Conservation (phyloP, 176 grass and related monocot genomes). For the Elymus sibiricus region DNA sequence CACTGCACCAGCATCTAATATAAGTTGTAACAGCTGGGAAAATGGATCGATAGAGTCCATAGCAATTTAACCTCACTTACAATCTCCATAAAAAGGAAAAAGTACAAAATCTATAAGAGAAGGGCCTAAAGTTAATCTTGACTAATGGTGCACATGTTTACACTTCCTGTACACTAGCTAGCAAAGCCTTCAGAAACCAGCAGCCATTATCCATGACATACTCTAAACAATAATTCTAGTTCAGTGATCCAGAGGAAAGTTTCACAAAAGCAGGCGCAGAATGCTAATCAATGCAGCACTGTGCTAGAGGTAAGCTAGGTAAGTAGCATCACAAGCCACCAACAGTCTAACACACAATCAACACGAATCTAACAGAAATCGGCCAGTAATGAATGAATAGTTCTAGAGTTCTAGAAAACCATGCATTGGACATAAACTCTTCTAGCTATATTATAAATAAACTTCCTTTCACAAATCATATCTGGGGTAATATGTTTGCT, state of each 20-base stretch:
- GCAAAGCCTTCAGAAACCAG: background rate
- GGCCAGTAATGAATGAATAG: background rate
- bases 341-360: background rate
- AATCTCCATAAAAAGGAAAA: background rate
- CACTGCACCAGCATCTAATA: background rate
- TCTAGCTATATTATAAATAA: background rate
- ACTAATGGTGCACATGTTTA: background rate
- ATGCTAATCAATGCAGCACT: conserved; percentile 5
- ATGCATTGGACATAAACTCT: background rate
- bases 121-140: background rate
- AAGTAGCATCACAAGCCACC: background rate
- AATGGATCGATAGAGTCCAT: background rate
- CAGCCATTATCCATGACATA: conserved; percentile 1
- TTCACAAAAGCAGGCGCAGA: background rate
- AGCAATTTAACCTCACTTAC: background rate
- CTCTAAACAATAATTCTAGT: background rate
- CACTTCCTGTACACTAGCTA: conserved; percentile 1
- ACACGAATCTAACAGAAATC: background rate
- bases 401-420: background rate
- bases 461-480: conserved; percentile 14
- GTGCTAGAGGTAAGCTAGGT: background rate
- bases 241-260: background rate
- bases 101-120: background rate
- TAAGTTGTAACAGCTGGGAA: background rate
- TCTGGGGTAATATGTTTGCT: background rate